Conservation (phyloP, 495 filamentous ascomycete species). For the Cercophora newfieldiana region DNA sequence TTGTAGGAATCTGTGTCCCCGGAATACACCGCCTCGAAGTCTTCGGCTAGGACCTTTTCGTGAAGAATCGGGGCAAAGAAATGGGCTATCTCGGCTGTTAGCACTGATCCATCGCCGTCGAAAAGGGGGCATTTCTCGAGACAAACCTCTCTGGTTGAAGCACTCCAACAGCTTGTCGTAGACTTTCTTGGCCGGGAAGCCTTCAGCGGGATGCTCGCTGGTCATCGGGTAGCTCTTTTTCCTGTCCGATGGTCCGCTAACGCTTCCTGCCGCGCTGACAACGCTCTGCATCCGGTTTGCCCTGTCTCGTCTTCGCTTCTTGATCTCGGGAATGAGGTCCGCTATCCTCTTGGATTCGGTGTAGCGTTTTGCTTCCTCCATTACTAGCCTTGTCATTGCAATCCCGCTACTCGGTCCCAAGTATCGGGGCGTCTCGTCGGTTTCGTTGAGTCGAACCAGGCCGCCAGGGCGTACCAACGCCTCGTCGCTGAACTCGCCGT, state of each 20-base stretch:
- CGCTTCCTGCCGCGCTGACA: slow-evolving; percentile 34
- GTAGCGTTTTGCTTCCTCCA: slow-evolving; percentile 90
- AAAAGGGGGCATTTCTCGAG: background rate
- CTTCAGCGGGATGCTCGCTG: slow-evolving; percentile 68
- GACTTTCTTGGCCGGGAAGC: slow-evolving; percentile 64
- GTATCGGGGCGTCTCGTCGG: slow-evolving; percentile 79
- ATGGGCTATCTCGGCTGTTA: slow-evolving; percentile 59
- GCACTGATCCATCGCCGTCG: background rate
- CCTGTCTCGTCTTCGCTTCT: slow-evolving; percentile 29
- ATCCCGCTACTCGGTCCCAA: slow-evolving; percentile 91
- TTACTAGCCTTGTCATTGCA: slow-evolving; percentile 87
- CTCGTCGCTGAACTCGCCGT: slow-evolving; percentile 68
- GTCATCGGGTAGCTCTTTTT: slow-evolving; percentile 71
- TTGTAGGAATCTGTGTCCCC: slow-evolving; percentile 74
- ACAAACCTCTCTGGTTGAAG: slow-evolving; percentile 77
- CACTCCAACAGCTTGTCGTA: slow-evolving; percentile 74
- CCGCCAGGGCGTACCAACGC: slow-evolving; percentile 80
- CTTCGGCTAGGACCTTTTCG: slow-evolving; percentile 72
- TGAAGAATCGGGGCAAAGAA: slow-evolving; percentile 82
- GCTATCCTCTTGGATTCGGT: slow-evolving; percentile 82
- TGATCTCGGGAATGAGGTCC: slow-evolving; percentile 75
- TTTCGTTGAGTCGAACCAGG: slow-evolving; percentile 74
- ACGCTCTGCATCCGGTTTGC: slow-evolving; percentile 40
- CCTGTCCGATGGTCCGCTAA: slow-evolving; percentile 35
- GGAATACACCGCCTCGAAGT: slow-evolving; percentile 76